Conservation (phyloP, 345 rosid species). For the Aquilaria malaccensis region DNA sequence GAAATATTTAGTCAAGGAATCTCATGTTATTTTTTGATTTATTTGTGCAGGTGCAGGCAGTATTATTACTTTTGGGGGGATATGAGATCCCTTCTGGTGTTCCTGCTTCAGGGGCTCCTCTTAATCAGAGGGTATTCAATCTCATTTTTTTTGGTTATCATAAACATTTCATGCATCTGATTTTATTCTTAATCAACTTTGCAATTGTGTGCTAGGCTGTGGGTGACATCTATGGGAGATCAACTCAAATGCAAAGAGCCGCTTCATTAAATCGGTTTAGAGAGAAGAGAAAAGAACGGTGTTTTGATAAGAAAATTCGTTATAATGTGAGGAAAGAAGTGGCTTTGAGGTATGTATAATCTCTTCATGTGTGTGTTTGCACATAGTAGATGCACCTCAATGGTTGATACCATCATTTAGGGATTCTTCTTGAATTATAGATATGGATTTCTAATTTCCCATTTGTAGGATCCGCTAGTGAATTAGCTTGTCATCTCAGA, state of each 20-base stretch:
- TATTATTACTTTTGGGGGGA: conserved; percentile 38
- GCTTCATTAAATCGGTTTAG: conserved; percentile 36
- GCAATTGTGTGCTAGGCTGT: conserved; percentile 17
- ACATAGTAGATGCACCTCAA: too few species aligned
- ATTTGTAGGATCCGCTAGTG: too few species aligned
- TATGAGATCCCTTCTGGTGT: conserved; percentile 36
- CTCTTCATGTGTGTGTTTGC: too few species aligned
- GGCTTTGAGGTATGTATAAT: conserved; percentile 27
- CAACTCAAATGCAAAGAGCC: conserved; percentile 28
- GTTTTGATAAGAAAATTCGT: conserved; percentile 41
- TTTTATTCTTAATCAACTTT: conserved; percentile 3
- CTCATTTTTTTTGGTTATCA: neutral
- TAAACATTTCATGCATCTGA: neutral
- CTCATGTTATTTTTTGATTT: neutral
- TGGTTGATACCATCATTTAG: too few species aligned
- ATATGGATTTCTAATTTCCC: too few species aligned
- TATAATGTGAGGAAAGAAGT: conserved; percentile 39
- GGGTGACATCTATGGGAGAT: conserved; percentile 24
- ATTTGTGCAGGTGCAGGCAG: conserved; percentile 37
- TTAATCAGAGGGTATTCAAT: conserved; percentile 18
- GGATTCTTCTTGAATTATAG: too few species aligned
- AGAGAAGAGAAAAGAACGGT: conserved; percentile 43
- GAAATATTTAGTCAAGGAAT: too few species aligned
- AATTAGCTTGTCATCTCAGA: too few species aligned
- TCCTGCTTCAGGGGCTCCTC: conserved; percentile 24